Percentiles rank a stretch among this genome's conserved stretches.
Conservation (phyloP, 1,284 basidiomycete species). For the Coriolopsis trogii region DNA sequence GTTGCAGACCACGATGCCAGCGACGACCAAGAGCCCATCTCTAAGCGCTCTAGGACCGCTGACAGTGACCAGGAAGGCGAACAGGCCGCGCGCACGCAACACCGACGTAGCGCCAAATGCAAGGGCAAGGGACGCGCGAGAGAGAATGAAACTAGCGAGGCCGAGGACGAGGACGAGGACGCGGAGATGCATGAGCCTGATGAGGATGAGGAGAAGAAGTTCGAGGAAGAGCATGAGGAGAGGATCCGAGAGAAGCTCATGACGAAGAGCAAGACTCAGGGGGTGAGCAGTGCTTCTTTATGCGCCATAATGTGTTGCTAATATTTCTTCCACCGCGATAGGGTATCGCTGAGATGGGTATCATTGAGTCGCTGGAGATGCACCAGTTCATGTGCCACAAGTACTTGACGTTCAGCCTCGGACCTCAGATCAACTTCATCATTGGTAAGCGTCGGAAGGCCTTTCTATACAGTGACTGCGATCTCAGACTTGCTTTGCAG, state of each 20-base stretch:
- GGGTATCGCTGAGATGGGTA: conserved; percentile 82
- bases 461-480: neutral
- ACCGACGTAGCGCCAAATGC: conserved; percentile 22
- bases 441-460: conserved; percentile 73
- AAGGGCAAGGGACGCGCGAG: conserved; percentile 40
- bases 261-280: conserved; percentile 53
- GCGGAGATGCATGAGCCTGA: conserved; percentile 38
- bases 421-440: conserved; percentile 94
- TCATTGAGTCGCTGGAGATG: conserved; percentile 87
- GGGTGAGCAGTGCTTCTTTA: conserved; percentile 45
- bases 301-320: conserved; percentile 1
- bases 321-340: conserved; percentile 34
- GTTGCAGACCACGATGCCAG: conserved; percentile 38
- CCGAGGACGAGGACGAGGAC: conserved; percentile 40
- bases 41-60: conserved; percentile 48
- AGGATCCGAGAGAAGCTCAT: conserved; percentile 57
- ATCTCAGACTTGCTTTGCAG: conserved; percentile 38
- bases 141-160: conserved; percentile 34
- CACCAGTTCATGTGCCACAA: conserved; percentile 98
- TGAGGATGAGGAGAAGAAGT: conserved; percentile 56
- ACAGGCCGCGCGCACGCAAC: conserved; percentile 27
- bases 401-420: conserved; percentile 80
- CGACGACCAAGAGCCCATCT: conserved; percentile 27
- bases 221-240: conserved; percentile 62
- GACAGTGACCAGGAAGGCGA: conserved; percentile 43